These are phyloP conservation scores for Paxillus involutus DNA, from an alignment of 768 basidiomycete species.

Conservation along the genomic window DNA sequence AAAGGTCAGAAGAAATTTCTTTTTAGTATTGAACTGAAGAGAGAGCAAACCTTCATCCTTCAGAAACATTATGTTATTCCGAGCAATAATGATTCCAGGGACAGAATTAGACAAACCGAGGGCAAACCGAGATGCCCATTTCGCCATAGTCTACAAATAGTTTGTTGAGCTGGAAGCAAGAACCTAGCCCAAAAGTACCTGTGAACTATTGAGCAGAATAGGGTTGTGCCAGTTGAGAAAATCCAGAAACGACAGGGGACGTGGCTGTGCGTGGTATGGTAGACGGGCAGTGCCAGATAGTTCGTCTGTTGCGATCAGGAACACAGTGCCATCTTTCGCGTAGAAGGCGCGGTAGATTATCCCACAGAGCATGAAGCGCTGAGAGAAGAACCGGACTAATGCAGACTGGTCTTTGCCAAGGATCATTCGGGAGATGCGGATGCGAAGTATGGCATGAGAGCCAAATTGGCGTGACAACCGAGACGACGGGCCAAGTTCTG, in stretches of 20 bases:
- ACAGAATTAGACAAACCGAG: slow-evolving; percentile 65
- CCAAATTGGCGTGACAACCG: slow-evolving; percentile 63
- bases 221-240: slow-evolving; percentile 61
- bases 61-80: slow-evolving; percentile 36
- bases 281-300: slow-evolving; percentile 1
- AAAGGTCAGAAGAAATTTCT: not conserved
- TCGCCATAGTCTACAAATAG: slow-evolving; percentile 51
- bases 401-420: slow-evolving; percentile 31
- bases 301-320: slow-evolving; percentile 58
- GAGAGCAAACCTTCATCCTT: slow-evolving; percentile 46
- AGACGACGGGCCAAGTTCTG: slow-evolving; percentile 53
- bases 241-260: slow-evolving; percentile 36
- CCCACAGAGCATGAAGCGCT: slow-evolving; percentile 54
- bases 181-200: slow-evolving; percentile 39
- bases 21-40: not conserved
- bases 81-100: slow-evolving; percentile 47
- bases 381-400: slow-evolving; percentile 43
- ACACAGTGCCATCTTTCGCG: slow-evolving; percentile 57
- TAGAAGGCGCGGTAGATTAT: slow-evolving; percentile 60
- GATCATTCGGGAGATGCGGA: slow-evolving; percentile 40
- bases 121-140: slow-evolving; percentile 63
- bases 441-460: slow-evolving; percentile 53
- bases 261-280: slow-evolving; percentile 1
- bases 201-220: slow-evolving; percentile 41
- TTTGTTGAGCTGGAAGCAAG: not conserved